These are phyloP conservation scores for Pleodorina starrii DNA, from an alignment of 139 green algal genomes.

Conservation along the genomic window DNA sequence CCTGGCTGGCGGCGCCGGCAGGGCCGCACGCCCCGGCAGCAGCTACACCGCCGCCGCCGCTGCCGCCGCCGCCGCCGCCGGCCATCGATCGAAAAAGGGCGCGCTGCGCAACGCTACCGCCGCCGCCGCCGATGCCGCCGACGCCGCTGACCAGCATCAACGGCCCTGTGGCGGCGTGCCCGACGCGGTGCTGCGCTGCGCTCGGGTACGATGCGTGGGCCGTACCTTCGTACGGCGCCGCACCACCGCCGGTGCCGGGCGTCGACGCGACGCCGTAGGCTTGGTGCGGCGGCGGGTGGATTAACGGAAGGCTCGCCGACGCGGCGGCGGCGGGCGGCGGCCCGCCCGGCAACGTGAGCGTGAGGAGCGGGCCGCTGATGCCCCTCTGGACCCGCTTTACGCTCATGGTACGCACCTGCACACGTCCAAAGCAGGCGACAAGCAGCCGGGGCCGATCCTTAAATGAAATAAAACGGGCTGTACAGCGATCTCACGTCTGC, in stretches of 20 bases:
- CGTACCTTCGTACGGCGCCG: not conserved
- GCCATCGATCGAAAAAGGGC: not conserved
- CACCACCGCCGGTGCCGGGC: not conserved
- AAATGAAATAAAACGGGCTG: too few relatives aligned
- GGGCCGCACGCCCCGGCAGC: too few relatives aligned
- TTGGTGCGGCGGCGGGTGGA: not conserved
- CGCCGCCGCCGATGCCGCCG: not conserved
- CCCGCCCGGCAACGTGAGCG: not conserved
- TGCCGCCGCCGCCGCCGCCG: not conserved
- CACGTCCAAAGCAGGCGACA: too few relatives aligned
- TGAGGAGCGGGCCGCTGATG: not conserved
- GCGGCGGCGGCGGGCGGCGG: not conserved
- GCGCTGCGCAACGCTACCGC: not conserved
- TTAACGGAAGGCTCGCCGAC: not conserved
- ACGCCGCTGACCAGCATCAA: not conserved
- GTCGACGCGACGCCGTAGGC: not conserved
- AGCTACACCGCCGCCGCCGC: not conserved
- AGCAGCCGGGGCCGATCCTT: too few relatives aligned
- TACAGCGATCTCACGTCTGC: too few relatives aligned
- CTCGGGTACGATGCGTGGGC: not conserved
- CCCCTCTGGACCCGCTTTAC: conserved; percentile 39
- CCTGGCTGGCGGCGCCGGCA: not conserved
- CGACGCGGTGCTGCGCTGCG: not conserved
- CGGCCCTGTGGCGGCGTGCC: not conserved
- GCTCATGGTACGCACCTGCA: conserved; percentile 29